phyloP scores from a whole-genome alignment of 306 rosid species.

The Quercus robur region DNA sequence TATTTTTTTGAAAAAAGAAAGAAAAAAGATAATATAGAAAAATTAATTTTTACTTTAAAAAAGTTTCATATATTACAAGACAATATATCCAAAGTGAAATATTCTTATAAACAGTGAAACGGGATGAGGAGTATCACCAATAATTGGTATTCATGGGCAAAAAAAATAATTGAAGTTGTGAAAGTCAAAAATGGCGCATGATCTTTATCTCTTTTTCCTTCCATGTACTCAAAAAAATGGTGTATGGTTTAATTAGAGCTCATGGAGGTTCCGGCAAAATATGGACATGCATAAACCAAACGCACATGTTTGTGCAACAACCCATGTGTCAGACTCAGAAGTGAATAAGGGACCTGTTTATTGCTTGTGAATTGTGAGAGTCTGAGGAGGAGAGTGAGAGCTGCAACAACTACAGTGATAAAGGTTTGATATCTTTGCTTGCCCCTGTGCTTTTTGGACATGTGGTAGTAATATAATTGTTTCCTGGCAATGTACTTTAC shows the following conservation, averaged over 20 bases:
- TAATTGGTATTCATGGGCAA: background rate
- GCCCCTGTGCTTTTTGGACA: background rate
- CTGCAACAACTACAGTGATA: no score
- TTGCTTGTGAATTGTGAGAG: background rate
- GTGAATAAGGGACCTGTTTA: background rate
- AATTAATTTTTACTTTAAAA: no score
- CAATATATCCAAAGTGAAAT: background rate
- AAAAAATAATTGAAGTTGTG: constrained; percentile 12
- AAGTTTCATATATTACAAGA: no score
- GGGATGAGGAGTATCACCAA: background rate
- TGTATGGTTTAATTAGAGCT: constrained; percentile 9
- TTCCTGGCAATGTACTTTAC: no score
- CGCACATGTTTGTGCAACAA: constrained; percentile 36
- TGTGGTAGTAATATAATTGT: no score
- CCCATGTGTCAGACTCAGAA: constrained; percentile 40
- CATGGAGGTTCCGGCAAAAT: constrained; percentile 20
- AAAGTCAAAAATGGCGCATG: constrained; percentile 22
- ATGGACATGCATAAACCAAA: constrained; percentile 4
- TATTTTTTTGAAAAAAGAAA: no score
- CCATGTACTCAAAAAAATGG: constrained; percentile 15
- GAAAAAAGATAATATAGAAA: no score
- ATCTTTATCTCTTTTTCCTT: background rate
- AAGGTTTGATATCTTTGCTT: background rate
- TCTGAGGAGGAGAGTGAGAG: no score
- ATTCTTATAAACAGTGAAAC: background rate